These are phyloP conservation scores for Myxozyma geophila DNA, from an alignment of 805 yeast genomes.

Conservation along the genomic window DNA sequence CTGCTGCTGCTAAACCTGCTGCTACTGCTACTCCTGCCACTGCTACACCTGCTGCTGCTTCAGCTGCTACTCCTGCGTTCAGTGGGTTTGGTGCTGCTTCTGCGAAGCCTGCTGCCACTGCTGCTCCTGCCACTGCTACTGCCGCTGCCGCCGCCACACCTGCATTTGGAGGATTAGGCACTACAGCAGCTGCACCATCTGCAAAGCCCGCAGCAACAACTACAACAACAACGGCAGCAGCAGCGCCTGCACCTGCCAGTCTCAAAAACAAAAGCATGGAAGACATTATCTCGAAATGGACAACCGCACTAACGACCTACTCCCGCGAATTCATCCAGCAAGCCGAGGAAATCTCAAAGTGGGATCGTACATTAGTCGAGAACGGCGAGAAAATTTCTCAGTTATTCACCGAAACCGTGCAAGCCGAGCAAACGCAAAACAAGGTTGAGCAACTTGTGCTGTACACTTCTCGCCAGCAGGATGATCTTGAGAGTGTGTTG, in stretches of 20 bases:
- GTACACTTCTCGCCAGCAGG: conserved; percentile 89
- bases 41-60: conserved; percentile 20
- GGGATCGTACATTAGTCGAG: conserved; percentile 84
- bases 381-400: conserved; percentile 85
- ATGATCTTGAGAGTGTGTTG: conserved; percentile 80
- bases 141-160: conserved; percentile 21
- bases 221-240: conserved; percentile 6
- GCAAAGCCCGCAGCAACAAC: conserved; percentile 5
- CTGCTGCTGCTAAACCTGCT: conserved; percentile 26
- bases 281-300: conserved; percentile 92
- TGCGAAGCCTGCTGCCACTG: conserved; percentile 9
- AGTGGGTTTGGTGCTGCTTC: conserved; percentile 21
- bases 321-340: conserved; percentile 75
- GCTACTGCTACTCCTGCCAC: conserved; percentile 17
- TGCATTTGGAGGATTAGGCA: conserved; percentile 10
- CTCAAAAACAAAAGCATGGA: conserved; percentile 90
- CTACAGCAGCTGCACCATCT: conserved; percentile 26
- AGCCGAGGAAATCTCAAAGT: conserved; percentile 71
- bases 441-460: conserved; percentile 85
- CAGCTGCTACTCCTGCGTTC: conserved; percentile 20
- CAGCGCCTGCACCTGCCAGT: conserved; percentile 47
- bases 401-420: conserved; percentile 73
- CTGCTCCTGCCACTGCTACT: conserved; percentile 21
- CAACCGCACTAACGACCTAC: conserved; percentile 76
- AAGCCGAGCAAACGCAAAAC: conserved; percentile 82